Base-by-base conservation (phyloP, 495 filamentous ascomycete species). In the Penicillium cosmopolitanum region DNA sequence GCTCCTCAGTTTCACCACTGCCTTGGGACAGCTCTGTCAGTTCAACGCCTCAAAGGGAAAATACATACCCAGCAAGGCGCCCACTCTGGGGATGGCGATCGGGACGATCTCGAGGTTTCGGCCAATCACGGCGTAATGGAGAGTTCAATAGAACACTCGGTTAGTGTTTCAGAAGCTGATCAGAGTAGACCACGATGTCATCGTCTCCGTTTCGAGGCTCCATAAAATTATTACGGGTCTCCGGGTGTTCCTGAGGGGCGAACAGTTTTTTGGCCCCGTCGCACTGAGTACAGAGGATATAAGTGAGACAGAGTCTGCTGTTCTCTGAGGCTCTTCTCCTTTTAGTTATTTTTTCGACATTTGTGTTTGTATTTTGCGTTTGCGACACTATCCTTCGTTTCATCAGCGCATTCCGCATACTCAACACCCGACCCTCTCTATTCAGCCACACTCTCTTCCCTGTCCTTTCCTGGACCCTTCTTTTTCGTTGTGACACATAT, bases 81-180 rank as follows among this genome's bases (percentile, higher is more conserved):
- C 53, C 58, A 60, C 57, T 55, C 58, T 9, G 58, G 58, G 52
- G 53, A 50, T 38, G 58, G 43, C 47, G 53, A 61, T 56, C 58
- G 18, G 18, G 38, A 38, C 47, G 58, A 61, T 61, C 58, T 51
- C 34, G 23, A 42, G n/a, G 18, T 13, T 16, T 2, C 16, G 10
- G 19, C 58, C 58, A 61, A 61, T 61, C 16, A 40, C 6, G 31
- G 43, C 18, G 15, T 8, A 7, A 23, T 47, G 23, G 40, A 50
- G 25, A 47, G 34, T 60, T 60, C 57, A 51, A 60, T 60, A 60
- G 57, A 55, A 51, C 44, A 55, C 15, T 44, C 21, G 43, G 16
- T 60, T 60, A 61, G 58, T 33, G 58, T 61, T 61, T 61, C 58
- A 61, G 58, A 40, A 33, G 51, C 44, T 38, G 51, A 55, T 55